Conservation (phyloP, 2,329 filamentous ascomycete species). For the Apiospora kogelbergensis region DNA sequence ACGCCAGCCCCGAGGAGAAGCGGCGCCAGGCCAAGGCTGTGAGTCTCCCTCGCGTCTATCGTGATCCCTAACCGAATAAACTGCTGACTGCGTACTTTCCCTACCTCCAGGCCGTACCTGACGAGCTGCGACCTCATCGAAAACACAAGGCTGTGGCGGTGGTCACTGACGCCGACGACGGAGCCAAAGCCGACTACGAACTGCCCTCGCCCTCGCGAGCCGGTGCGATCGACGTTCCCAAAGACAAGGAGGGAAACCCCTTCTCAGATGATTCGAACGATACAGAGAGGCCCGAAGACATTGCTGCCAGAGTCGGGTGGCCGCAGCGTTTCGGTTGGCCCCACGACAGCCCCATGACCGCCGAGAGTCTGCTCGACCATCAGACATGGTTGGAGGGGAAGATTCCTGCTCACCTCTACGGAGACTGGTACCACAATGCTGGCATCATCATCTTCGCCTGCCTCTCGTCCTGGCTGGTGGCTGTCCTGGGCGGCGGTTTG, state of each 20-base stretch:
- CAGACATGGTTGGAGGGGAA: constrained; percentile 82
- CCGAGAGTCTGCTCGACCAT: constrained; percentile 78
- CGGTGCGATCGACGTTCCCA: constrained; percentile 59
- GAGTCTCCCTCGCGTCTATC: constrained; percentile 37
- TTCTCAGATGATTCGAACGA: constrained; percentile 51
- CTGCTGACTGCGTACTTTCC: not conserved
- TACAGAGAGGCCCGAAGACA: constrained; percentile 52
- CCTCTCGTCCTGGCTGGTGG: constrained; percentile 85
- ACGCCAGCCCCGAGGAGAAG: constrained; percentile 83
- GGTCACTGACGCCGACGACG: constrained; percentile 77
- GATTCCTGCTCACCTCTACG: constrained; percentile 86
- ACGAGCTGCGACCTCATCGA: constrained; percentile 61
- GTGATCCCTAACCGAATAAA: constrained; percentile 18
- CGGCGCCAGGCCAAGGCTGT: constrained; percentile 75
- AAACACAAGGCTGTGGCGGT: constrained; percentile 67
- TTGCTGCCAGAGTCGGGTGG: constrained; percentile 73
- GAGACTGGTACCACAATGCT: constrained; percentile 98
- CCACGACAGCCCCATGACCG: constrained; percentile 53
- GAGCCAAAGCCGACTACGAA: constrained; percentile 68
- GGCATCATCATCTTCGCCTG: constrained; percentile 93
- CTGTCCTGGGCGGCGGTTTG: constrained; percentile 84
- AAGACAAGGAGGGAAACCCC: constrained; percentile 48
- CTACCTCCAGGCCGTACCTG: constrained; percentile 55
- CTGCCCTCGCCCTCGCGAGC: constrained; percentile 73
- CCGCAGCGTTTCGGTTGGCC: constrained; percentile 79